Percentiles rank a stretch among this genome's conserved stretches.
These are phyloP conservation scores for Pythium insidiosum DNA, from an alignment of 352 stramenopile species.

Conservation along the genomic window DNA sequence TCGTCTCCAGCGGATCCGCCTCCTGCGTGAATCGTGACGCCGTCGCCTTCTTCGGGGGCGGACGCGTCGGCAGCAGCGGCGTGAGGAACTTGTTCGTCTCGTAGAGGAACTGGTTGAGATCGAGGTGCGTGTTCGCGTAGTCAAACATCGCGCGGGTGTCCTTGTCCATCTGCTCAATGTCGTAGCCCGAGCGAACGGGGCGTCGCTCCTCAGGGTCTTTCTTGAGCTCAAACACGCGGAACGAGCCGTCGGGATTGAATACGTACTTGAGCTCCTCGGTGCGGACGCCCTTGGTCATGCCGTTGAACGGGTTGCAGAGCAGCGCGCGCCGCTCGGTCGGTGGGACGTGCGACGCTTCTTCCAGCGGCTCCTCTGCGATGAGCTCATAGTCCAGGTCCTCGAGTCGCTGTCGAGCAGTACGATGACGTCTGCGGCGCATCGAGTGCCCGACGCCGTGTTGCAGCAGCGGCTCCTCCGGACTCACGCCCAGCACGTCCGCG, in stretches of 20 bases:
- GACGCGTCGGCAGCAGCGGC: background rate
- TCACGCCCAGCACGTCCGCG: constrained; percentile 52
- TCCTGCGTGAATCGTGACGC: too few species aligned
- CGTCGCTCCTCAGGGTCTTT: constrained; percentile 43
- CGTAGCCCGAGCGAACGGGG: constrained; percentile 45
- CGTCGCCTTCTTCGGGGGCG: too few species aligned
- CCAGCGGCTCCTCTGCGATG: background rate
- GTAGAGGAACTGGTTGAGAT: constrained; percentile 68
- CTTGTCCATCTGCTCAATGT: constrained; percentile 49
- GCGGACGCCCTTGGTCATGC: constrained; percentile 51
- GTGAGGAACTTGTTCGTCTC: constrained; percentile 58
- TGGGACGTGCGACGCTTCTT: constrained; percentile 4
- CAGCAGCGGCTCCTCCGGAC: constrained; percentile 31
- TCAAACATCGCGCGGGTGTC: constrained; percentile 34
- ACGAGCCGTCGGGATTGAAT: constrained; percentile 55
- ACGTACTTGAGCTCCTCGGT: constrained; percentile 68
- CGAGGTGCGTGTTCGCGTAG: constrained; percentile 42
- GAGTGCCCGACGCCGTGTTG: constrained; percentile 66
- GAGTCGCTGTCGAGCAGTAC: background rate
- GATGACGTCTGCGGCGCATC: constrained; percentile 42
- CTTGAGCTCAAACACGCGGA: constrained; percentile 51
- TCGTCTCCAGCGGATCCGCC: background rate
- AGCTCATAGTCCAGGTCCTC: constrained; percentile 8
- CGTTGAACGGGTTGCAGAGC: constrained; percentile 67
- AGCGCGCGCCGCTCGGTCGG: constrained; percentile 33